A percentile compares a stretch with the other conserved stretches of the same genome.
phyloP scores from a whole-genome alignment of 176 grass and related monocot genomes.

The Triticum dicoccoides region DNA sequence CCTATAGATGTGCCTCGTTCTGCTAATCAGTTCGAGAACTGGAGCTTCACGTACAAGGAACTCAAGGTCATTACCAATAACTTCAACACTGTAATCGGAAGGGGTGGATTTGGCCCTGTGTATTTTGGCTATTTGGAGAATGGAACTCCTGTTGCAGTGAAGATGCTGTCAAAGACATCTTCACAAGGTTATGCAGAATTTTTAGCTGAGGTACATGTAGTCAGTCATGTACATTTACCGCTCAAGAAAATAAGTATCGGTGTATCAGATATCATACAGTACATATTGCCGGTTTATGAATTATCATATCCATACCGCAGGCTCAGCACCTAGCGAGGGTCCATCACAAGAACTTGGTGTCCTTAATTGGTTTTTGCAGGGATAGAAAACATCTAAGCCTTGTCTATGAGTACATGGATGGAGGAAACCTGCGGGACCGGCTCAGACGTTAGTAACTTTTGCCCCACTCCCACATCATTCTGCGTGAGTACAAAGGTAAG shows the following conservation, averaged over 20 bases:
- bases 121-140: slow-evolving; percentile 29
- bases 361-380: neutral
- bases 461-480: neutral
- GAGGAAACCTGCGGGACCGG: neutral
- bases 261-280: too few species aligned
- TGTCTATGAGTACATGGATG: neutral
- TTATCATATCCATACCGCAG: neutral
- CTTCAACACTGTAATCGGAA: neutral
- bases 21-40: slow-evolving; percentile 8
- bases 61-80: slow-evolving; percentile 33
- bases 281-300: neutral
- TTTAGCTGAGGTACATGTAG: slow-evolving; percentile 32
- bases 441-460: neutral
- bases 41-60: slow-evolving; percentile 30
- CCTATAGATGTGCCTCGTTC: neutral
- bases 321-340: neutral
- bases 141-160: slow-evolving; percentile 26
- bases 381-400: neutral
- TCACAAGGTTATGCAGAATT: slow-evolving; percentile 16
- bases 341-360: neutral
- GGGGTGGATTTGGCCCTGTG: slow-evolving; percentile 15
- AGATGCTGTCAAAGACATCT: slow-evolving; percentile 16
- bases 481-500: neutral
- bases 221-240: too few species aligned
- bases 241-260: too few species aligned